Evolutionary conservation across 176 grass and related monocot genomes (phyloP).

Genomic region (Aegilops sharonensis): DNA sequence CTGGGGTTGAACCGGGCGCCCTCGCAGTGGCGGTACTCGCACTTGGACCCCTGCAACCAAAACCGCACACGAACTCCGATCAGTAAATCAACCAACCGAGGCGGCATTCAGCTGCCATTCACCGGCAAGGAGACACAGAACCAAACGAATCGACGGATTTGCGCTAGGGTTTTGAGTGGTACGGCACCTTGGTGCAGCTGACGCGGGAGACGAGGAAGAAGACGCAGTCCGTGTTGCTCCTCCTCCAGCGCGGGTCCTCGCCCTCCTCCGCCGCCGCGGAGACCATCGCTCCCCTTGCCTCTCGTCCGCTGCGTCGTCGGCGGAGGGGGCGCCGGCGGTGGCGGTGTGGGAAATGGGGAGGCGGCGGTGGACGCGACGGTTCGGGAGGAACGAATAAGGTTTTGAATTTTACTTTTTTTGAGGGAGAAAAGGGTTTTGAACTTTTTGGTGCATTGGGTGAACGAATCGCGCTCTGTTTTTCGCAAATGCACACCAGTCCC

Average conservation of each 20-base stretch:
- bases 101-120: background rate
- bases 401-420: background rate
- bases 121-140: background rate
- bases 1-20: conserved; percentile 41
- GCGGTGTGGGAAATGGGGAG: conserved; percentile 21
- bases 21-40: conserved; percentile 50
- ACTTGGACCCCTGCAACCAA: conserved; percentile 36
- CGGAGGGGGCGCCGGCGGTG: background rate
- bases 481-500: background rate
- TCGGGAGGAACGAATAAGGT: background rate
- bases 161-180: conserved; percentile 24
- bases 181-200: conserved; percentile 38
- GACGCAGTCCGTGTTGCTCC: conserved; percentile 28
- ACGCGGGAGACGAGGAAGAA: conserved; percentile 39
- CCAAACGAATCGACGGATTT: background rate
- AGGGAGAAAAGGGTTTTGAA: conserved; percentile 15
- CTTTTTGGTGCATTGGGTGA: background rate
- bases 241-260: conserved; percentile 22
- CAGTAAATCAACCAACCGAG: background rate
- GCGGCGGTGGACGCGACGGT: background rate
- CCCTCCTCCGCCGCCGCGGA: background rate
- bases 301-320: background rate
- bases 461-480: background rate
- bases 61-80: conserved; percentile 9
- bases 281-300: conserved; percentile 3